Conservation (phyloP, 2,329 filamentous ascomycete species). For the Diplocarpon mali region DNA sequence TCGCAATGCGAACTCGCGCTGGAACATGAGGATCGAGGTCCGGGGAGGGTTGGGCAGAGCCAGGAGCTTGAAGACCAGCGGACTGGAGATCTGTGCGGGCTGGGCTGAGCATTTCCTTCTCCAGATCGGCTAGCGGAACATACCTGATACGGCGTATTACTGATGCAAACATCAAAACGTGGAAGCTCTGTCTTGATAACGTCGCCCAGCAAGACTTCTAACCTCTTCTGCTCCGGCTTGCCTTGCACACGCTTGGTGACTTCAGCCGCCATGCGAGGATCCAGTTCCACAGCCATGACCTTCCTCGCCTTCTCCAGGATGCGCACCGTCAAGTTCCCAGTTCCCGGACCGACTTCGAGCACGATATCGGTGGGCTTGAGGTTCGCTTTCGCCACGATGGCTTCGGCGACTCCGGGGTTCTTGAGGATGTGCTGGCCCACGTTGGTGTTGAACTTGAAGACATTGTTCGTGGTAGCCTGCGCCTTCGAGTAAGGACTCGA, state of each 20-base stretch:
- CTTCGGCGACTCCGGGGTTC: slow-evolving; percentile 74
- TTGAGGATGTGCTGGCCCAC: slow-evolving; percentile 74
- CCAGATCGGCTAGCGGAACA: slow-evolving; percentile 15
- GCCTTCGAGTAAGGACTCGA: slow-evolving; percentile 25
- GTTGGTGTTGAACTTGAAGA: slow-evolving; percentile 78
- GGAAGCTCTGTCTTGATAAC: slow-evolving; percentile 72
- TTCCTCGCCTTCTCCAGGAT: slow-evolving; percentile 83
- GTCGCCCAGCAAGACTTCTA: slow-evolving; percentile 85
- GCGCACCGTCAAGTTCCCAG: slow-evolving; percentile 77
- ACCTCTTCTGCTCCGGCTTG: slow-evolving; percentile 68
- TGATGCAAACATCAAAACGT: slow-evolving; percentile 76
- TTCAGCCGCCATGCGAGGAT: slow-evolving; percentile 86
- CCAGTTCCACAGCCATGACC: slow-evolving; percentile 76
- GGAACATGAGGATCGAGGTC: slow-evolving; percentile 87
- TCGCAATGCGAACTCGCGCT: slow-evolving; percentile 86
- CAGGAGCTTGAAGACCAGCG: slow-evolving; percentile 78
- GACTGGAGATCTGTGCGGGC: slow-evolving; percentile 62
- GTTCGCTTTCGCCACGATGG: slow-evolving; percentile 75
- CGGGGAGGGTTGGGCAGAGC: slow-evolving; percentile 71
- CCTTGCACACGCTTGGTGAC: slow-evolving; percentile 89
- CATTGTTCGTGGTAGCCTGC: slow-evolving; percentile 48
- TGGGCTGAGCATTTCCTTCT: slow-evolving; percentile 14
- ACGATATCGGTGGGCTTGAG: slow-evolving; percentile 86
- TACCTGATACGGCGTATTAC: slow-evolving; percentile 53
- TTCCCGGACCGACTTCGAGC: slow-evolving; percentile 85